Conservation (phyloP, 495 filamentous ascomycete species). For the Venustampulla echinocandica region DNA sequence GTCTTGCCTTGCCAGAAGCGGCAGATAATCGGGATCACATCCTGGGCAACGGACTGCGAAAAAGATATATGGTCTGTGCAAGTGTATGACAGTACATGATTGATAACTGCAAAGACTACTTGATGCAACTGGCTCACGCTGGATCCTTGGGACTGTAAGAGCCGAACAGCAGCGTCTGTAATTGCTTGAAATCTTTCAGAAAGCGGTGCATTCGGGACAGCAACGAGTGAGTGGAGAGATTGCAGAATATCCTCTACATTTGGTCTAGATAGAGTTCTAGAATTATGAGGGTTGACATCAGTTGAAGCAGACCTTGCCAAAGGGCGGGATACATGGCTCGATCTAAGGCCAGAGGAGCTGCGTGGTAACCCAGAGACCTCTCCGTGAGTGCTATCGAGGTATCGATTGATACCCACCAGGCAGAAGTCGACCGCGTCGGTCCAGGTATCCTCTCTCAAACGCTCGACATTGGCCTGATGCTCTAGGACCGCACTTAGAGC, state of each 20-base stretch:
- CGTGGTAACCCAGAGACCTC: conserved; percentile 7
- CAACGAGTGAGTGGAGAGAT: conserved; percentile 18
- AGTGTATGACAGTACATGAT: conserved; percentile 54
- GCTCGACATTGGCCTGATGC: conserved; percentile 68
- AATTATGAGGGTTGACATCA: not conserved
- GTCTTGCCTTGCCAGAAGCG: conserved; percentile 66
- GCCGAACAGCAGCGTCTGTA: conserved; percentile 46
- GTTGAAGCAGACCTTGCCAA: conserved; percentile 6
- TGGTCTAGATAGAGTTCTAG: conserved; percentile 9
- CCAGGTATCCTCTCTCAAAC: conserved; percentile 62
- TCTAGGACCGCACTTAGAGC: conserved; percentile 59
- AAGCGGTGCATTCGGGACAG: conserved; percentile 63
- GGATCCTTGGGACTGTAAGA: conserved; percentile 46
- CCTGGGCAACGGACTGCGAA: conserved; percentile 44
- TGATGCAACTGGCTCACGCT: conserved; percentile 56
- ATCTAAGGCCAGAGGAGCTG: conserved; percentile 13
- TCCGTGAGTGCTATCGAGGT: conserved; percentile 24
- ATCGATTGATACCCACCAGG: conserved; percentile 39
- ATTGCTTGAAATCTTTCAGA: conserved; percentile 48
- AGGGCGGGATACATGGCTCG: conserved; percentile 7
- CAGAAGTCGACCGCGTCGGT: conserved; percentile 60
- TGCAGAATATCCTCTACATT: conserved; percentile 22
- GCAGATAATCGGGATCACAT: conserved; percentile 61
- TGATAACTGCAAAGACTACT: conserved; percentile 65
- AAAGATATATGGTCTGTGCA: conserved; percentile 60